phyloP scores from a whole-genome alignment of 306 rosid species.

The Vachellia pachyceras region DNA sequence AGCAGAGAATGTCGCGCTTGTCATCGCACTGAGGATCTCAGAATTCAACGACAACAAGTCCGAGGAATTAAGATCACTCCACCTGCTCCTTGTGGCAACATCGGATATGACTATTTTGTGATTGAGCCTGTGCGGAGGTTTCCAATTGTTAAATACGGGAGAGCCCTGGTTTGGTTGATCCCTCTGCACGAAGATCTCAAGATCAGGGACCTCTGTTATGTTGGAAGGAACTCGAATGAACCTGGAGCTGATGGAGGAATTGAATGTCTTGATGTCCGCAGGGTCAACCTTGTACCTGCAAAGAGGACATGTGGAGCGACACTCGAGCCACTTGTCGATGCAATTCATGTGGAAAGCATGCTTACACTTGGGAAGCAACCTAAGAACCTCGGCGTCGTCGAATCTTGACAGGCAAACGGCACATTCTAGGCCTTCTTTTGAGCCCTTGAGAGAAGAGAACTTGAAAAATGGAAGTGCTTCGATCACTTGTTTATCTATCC shows the following conservation, averaged over 20 bases:
- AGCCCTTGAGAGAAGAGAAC: slow-evolving; percentile 64
- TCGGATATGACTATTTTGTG: slow-evolving; percentile 73
- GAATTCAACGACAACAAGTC: slow-evolving; percentile 72
- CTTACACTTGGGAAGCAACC: slow-evolving; percentile 77
- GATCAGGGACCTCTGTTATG: slow-evolving; percentile 58
- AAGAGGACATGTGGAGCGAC: slow-evolving; percentile 82
- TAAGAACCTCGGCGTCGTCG: slow-evolving; percentile 59
- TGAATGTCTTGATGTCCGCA: slow-evolving; percentile 44
- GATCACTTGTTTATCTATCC: slow-evolving; percentile 66
- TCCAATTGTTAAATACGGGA: slow-evolving; percentile 28
- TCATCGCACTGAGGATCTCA: slow-evolving; percentile 60
- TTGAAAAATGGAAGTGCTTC: slow-evolving; percentile 74
- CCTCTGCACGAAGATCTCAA: slow-evolving; percentile 79
- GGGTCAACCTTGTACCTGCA: slow-evolving; percentile 60
- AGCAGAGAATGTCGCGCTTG: slow-evolving; percentile 62
- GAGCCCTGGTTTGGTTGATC: slow-evolving; percentile 57
- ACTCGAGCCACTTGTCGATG: slow-evolving; percentile 74
- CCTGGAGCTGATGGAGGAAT: slow-evolving; percentile 66
- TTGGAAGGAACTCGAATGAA: slow-evolving; percentile 60
- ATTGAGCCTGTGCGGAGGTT: slow-evolving; percentile 54
- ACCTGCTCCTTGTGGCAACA: slow-evolving; percentile 68
- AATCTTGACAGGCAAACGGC: slow-evolving; percentile 65
- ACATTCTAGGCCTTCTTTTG: slow-evolving; percentile 70
- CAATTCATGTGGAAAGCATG: slow-evolving; percentile 55
- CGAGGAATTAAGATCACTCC: slow-evolving; percentile 88